phyloP scores from a whole-genome alignment of 371 early-diverging fungal species.

The Mucor velutinosus region DNA sequence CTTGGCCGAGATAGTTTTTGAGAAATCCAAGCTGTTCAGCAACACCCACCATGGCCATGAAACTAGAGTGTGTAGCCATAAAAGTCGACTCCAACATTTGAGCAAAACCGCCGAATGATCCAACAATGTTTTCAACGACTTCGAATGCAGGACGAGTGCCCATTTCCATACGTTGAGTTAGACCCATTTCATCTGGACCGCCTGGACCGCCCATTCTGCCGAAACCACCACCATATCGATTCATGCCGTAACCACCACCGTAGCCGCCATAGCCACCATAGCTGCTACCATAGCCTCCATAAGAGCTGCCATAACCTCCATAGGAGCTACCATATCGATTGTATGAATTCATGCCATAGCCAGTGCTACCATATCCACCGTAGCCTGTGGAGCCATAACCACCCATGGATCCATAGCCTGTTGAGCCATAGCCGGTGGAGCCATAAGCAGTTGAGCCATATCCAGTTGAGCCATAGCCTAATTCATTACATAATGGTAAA shows the following conservation, averaged over 20 bases:
- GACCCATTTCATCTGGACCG: constrained; percentile 60
- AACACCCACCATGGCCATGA: constrained; percentile 97
- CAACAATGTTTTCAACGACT: constrained; percentile 89
- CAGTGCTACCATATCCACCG: constrained; percentile 14
- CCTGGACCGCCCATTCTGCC: constrained; percentile 31
- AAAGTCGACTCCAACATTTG: constrained; percentile 98
- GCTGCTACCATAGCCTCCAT: constrained; percentile 48
- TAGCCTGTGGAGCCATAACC: constrained; percentile 5
- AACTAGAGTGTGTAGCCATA: constrained; percentile 95
- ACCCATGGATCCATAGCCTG: constrained; percentile 12
- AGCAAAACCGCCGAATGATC: constrained; percentile 95
- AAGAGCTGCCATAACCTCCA: constrained; percentile 36
- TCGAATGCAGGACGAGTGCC: constrained; percentile 91
- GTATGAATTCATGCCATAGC: constrained; percentile 29
- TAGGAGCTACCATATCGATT: constrained; percentile 31
- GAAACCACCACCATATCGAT: constrained; percentile 40
- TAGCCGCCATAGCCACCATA: constrained; percentile 53
- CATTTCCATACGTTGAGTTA: constrained; percentile 85
- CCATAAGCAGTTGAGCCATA: constrained; percentile 10
- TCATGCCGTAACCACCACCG: constrained; percentile 51
- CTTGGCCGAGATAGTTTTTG: constrained; percentile 80
- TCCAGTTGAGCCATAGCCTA: constrained; percentile 4
- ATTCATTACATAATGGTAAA: neutral
- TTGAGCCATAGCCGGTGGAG: neutral
- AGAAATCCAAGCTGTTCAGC: constrained; percentile 95